These are phyloP conservation scores for Trichoderma orchidacearum DNA, from an alignment of 495 filamentous ascomycete species.

Conservation along the genomic window DNA sequence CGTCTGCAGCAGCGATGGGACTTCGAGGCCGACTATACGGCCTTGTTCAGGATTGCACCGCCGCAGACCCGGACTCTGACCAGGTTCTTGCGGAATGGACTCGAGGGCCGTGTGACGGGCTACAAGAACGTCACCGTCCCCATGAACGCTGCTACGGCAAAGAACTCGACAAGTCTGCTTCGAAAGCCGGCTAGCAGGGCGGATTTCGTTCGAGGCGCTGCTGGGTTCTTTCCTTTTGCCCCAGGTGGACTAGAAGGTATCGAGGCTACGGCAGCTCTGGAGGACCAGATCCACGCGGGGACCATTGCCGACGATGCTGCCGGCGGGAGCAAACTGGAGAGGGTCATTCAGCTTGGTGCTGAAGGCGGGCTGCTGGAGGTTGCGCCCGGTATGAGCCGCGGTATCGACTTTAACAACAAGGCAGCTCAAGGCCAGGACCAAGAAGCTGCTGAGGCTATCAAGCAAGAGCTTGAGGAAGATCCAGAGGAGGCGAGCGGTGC, in stretches of 20 bases:
- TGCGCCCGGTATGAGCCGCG: slow-evolving; percentile 71
- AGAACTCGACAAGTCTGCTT: slow-evolving; percentile 86
- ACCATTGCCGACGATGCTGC: slow-evolving; percentile 15
- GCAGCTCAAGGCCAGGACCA: slow-evolving; percentile 40
- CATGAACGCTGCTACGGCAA: slow-evolving; percentile 79
- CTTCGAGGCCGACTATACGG: slow-evolving; percentile 54
- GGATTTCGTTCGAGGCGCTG: slow-evolving; percentile 89
- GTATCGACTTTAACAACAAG: slow-evolving; percentile 58
- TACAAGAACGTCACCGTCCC: slow-evolving; percentile 93
- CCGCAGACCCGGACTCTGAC: slow-evolving; percentile 88
- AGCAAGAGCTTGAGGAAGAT: slow-evolving; percentile 59
- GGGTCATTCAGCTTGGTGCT: slow-evolving; percentile 65
- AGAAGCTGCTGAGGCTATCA: slow-evolving; percentile 52
- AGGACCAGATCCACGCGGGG: slow-evolving; percentile 42
- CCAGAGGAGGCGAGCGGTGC: slow-evolving; percentile 35
- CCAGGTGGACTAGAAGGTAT: slow-evolving; percentile 84
- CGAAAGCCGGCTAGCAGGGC: slow-evolving; percentile 78
- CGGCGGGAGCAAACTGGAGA: slow-evolving; percentile 45
- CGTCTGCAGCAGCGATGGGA: slow-evolving; percentile 87
- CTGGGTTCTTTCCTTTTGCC: slow-evolving; percentile 91
- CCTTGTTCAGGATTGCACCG: slow-evolving; percentile 74
- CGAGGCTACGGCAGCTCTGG: slow-evolving; percentile 63
- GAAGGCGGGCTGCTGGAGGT: slow-evolving; percentile 70
- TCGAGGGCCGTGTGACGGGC: slow-evolving; percentile 86
- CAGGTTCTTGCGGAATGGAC: slow-evolving; percentile 80